phyloP scores from a whole-genome alignment of 768 basidiomycete genomes.

The Termitomyces sp. region DNA sequence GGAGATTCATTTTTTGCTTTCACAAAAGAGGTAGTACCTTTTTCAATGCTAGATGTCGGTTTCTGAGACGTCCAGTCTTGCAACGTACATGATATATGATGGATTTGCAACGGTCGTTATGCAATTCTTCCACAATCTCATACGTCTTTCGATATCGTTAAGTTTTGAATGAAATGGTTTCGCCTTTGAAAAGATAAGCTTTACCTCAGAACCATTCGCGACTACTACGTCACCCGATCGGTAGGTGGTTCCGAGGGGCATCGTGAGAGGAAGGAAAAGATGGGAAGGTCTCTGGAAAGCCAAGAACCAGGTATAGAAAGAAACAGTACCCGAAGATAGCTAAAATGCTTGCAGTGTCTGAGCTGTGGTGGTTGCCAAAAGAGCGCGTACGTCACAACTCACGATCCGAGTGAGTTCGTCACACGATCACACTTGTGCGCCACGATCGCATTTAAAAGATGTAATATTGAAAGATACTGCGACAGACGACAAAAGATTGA shows the following conservation, averaged over 20 bases:
- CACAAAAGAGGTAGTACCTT: conserved; percentile 23
- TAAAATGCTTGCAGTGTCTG: neutral
- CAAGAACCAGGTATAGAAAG: neutral
- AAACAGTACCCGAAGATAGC: neutral
- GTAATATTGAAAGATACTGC: neutral
- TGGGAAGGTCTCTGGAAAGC: neutral
- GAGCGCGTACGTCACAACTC: neutral
- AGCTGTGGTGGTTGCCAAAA: neutral
- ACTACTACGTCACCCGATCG: conserved; percentile 6
- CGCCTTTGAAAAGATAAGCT: neutral
- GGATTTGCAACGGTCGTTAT: conserved; percentile 15
- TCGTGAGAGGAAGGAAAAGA: neutral
- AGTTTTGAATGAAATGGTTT: conserved; percentile 18
- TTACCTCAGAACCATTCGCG: conserved; percentile 17
- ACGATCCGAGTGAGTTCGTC: neutral
- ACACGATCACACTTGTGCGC: neutral
- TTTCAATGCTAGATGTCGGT: conserved; percentile 36
- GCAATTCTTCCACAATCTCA: conserved; percentile 29
- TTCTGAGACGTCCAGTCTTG: conserved; percentile 37
- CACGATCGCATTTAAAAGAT: neutral
- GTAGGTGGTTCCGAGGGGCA: neutral
- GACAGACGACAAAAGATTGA: neutral
- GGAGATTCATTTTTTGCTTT: neutral
- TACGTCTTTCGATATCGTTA: conserved; percentile 20
- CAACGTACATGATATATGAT: conserved; percentile 36